Evolutionary conservation across 78 protist species (phyloP).

Genomic region (Protostelium mycophagum): DNA sequence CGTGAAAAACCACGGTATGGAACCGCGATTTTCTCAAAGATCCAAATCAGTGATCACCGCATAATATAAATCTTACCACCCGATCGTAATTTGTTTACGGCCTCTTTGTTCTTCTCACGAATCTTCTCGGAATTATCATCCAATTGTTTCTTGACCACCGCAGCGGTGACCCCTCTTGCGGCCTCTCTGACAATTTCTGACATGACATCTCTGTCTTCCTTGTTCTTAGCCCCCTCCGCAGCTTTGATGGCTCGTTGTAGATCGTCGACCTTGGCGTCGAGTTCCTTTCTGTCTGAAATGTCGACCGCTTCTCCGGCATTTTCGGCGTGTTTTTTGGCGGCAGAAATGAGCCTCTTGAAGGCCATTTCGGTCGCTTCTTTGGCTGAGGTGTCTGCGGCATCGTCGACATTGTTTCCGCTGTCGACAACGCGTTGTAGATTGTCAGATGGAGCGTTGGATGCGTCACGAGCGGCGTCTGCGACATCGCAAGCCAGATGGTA

Average conservation of each 20-base stretch:
- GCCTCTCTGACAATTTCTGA: neutral
- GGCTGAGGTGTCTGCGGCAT: no score
- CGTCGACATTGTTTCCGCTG: no score
- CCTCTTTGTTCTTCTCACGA: neutral
- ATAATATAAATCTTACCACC: no score
- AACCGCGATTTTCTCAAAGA: no score
- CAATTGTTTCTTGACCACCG: neutral
- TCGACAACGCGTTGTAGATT: neutral
- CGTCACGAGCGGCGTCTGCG: neutral
- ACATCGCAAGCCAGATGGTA: neutral
- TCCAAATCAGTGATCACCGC: no score
- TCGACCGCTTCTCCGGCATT: no score
- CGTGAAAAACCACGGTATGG: no score
- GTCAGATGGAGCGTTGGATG: neutral
- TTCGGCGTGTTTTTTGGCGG: no score
- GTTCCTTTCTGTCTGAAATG: no score
- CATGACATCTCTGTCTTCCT: neutral
- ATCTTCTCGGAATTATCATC: neutral
- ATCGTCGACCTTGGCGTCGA: neutral
- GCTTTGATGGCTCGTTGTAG: neutral
- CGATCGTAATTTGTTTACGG: no score
- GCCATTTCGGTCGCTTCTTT: no score
- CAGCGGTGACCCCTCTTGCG: neutral
- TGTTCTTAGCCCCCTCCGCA: neutral
- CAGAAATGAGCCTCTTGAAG: no score